Evolutionary conservation across 345 rosid species (phyloP), one percentile per base, ranked within the genome.

Genomic region (Populus ilicifolia): DNA sequence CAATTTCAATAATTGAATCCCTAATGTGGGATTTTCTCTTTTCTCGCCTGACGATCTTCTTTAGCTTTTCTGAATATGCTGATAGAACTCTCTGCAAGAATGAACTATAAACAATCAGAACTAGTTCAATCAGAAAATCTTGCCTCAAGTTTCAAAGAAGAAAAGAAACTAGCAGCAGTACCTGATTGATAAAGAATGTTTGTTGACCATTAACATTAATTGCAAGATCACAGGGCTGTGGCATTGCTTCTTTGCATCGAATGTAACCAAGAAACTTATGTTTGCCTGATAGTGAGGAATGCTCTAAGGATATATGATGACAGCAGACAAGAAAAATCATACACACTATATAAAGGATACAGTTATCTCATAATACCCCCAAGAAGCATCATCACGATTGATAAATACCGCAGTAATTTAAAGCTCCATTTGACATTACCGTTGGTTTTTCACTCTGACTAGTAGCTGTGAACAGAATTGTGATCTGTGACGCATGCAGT

Each of bases 101-200:
- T 3, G 21, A 72, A 17, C 23, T 0, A 25, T 54, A 14, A 56
- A n/a, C 50, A 12, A 14, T 46, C 50, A 46, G 50, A 4, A 46
- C 43, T 39, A 39, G 43, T 7, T 39, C 23, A 52, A 2, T 52
- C 23, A 52, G 59, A n/a, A 56, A 56, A 23, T 21, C 27, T 56
- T 56, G 2, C 63, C 63, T n/a, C 1, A n/a, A 56, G 63, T 56
- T 56, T 56, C 29, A 56, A n/a, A 56, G 63, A n/a, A 10, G 29
- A n/a, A 56, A 56, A 11, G 29, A 56, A 56, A n/a, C 63, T n/a
- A 56, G 63, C 29, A 56, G 63, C n/a, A 9, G 63, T n/a, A 91
- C 93, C 91, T 90, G 78, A 30, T 84, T 79, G 77, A 91, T 72
- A 77, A 90, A 90, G 89, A 91, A 89, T 8, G 82, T 80, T 25